These are phyloP conservation scores for Quercus lobata DNA, from an alignment of 331 rosid species.

Conservation along the genomic window DNA sequence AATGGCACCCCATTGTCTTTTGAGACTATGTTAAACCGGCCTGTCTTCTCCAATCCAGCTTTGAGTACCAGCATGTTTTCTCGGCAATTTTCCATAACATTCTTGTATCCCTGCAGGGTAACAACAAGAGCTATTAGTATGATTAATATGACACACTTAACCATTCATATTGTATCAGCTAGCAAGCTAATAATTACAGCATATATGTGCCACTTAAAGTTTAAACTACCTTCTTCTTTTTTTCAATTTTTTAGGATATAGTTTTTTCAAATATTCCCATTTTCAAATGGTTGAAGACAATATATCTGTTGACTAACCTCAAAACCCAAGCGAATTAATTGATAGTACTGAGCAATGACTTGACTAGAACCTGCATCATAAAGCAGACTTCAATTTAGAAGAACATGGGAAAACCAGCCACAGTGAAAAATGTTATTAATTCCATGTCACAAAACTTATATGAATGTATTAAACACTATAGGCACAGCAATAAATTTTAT, in stretches of 20 bases:
- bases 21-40: conserved; percentile 59
- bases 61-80: conserved; percentile 80
- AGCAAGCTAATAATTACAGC: background rate
- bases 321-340: conserved; percentile 75
- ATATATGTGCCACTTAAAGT: background rate
- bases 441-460: background rate
- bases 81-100: conserved; percentile 79
- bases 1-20: conserved; percentile 77
- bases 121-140: background rate
- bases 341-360: conserved; percentile 89
- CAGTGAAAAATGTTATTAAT: background rate
- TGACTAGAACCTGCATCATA: conserved; percentile 75
- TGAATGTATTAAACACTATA: too few species aligned
- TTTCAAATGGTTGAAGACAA: too few species aligned
- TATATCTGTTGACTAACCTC: conserved; percentile 36
- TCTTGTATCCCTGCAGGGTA: conserved; percentile 55
- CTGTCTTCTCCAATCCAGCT: conserved; percentile 64
- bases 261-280: too few species aligned
- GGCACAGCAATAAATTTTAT: too few species aligned
- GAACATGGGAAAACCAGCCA: background rate
- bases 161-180: background rate
- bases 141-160: too few species aligned
- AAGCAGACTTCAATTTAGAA: background rate
- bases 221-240: too few species aligned
- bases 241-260: too few species aligned